Evolutionary conservation across 352 stramenopile genomes (phyloP).

Genomic region (Phytophthora syringae): DNA sequence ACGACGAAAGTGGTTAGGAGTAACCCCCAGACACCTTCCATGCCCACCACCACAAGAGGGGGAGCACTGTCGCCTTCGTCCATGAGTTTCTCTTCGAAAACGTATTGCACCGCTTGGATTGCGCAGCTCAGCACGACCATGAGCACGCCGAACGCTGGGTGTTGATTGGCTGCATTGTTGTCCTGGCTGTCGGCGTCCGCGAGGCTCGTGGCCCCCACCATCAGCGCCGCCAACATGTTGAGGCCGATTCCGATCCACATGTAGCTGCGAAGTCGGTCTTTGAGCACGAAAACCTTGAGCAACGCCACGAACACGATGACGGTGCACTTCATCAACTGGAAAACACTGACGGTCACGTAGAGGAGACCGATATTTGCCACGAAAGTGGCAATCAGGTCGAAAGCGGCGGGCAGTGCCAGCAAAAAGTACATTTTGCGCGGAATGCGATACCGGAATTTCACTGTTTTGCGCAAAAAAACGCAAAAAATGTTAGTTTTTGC

Average conservation of each 20-base stretch:
- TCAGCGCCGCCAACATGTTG: conserved; percentile 93
- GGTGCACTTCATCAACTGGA: conserved; percentile 89
- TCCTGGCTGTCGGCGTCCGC: conserved; percentile 71
- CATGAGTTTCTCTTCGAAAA: conserved; percentile 99
- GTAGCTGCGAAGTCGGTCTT: conserved; percentile 91
- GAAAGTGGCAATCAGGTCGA: conserved; percentile 94
- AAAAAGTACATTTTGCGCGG: conserved; percentile 94
- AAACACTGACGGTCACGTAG: conserved; percentile 92
- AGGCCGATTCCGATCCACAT: conserved; percentile 97
- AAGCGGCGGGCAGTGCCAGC: conserved; percentile 92
- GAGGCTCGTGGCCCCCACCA: conserved; percentile 95
- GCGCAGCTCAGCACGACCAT: conserved; percentile 96
- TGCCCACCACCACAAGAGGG: conserved; percentile 93
- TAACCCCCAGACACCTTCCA: conserved; percentile 97
- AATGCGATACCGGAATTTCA: conserved; percentile 82
- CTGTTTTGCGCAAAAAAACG: conserved; percentile 34
- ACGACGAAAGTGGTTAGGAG: conserved; percentile 93
- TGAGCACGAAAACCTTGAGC: conserved; percentile 95
- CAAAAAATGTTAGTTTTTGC: not conserved
- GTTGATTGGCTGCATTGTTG: conserved; percentile 58
- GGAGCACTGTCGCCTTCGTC: conserved; percentile 93
- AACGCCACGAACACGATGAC: conserved; percentile 98
- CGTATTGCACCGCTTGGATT: conserved; percentile 96
- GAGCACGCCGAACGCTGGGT: conserved; percentile 91
- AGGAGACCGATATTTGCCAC: conserved; percentile 95